These are phyloP conservation scores for Heliosperma pusillum DNA, from an alignment of 148 eudicot species.

Conservation along the genomic window DNA sequence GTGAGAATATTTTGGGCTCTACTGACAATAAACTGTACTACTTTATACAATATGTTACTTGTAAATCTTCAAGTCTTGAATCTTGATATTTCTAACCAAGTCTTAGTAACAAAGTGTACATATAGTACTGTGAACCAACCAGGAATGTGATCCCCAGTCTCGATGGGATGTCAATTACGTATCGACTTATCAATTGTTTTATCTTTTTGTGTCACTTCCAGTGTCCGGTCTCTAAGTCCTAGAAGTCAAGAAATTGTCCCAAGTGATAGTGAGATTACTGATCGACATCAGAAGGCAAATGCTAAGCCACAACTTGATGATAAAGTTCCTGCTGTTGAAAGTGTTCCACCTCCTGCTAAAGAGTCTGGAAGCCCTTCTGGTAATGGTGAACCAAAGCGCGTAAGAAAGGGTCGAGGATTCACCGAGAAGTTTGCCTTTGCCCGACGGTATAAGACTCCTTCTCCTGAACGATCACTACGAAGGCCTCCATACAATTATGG, in stretches of 20 bases:
- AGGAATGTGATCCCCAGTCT: not conserved
- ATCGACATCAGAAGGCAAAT: conserved; percentile 35
- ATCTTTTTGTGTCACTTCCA: conserved; percentile 18
- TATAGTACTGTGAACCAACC: not conserved
- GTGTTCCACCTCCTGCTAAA: conserved; percentile 42
- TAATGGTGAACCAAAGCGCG: conserved; percentile 74
- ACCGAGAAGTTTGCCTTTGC: conserved; percentile 74
- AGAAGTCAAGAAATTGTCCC: conserved; percentile 31
- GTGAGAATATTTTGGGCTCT: conserved; percentile 6
- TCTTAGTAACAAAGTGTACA: no score
- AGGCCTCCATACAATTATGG: conserved; percentile 58
- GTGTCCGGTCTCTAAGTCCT: conserved; percentile 39
- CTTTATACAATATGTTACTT: not conserved
- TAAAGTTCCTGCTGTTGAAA: conserved; percentile 22
- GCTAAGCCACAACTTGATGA: conserved; percentile 21
- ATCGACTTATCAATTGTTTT: not conserved
- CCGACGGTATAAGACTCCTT: conserved; percentile 84
- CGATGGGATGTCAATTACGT: not conserved
- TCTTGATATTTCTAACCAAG: no score
- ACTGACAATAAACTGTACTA: not conserved
- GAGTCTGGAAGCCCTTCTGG: conserved; percentile 60
- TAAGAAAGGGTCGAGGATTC: conserved; percentile 96
- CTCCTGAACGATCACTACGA: conserved; percentile 78
- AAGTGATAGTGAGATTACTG: conserved; percentile 43
- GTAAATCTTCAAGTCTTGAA: no score